These are phyloP conservation scores for Cruciata laevipes DNA, from an alignment of 257 asterid species.

Conservation along the genomic window DNA sequence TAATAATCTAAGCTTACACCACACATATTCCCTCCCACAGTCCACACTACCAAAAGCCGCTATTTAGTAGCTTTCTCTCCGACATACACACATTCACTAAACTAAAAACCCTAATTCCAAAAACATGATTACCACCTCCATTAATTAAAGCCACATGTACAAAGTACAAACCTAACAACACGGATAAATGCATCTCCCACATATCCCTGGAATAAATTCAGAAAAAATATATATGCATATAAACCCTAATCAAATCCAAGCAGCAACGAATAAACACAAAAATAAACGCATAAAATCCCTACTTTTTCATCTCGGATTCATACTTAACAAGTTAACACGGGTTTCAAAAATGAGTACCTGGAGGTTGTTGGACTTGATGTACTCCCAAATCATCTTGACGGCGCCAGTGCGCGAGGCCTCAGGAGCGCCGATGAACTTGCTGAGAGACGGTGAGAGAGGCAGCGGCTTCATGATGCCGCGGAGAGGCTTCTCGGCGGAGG, in stretches of 20 bases:
- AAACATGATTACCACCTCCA: neutral
- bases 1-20: neutral
- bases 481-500: slow-evolving; percentile 13
- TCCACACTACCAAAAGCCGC: no score
- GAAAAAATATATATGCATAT: neutral
- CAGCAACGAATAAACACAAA: neutral
- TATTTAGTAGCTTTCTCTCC: no score
- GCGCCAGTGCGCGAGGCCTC: slow-evolving; percentile 30
- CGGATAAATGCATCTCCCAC: no score
- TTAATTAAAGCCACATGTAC: neutral
- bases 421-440: slow-evolving; percentile 21
- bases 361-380: slow-evolving; percentile 32
- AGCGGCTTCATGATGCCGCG: slow-evolving; percentile 14
- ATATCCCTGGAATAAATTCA: neutral
- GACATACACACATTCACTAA: neutral
- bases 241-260: neutral
- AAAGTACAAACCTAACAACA: neutral
- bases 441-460: slow-evolving; percentile 27
- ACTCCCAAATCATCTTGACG: slow-evolving; percentile 30
- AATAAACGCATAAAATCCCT: neutral
- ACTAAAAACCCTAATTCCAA: neutral
- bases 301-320: neutral
- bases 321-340: neutral
- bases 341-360: slow-evolving; percentile 21
- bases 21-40: no score